Evolutionary conservation across 2,329 filamentous ascomycete species (phyloP), one percentile per base, ranked within the genome.

Genomic region (Penicillium occitanis): DNA sequence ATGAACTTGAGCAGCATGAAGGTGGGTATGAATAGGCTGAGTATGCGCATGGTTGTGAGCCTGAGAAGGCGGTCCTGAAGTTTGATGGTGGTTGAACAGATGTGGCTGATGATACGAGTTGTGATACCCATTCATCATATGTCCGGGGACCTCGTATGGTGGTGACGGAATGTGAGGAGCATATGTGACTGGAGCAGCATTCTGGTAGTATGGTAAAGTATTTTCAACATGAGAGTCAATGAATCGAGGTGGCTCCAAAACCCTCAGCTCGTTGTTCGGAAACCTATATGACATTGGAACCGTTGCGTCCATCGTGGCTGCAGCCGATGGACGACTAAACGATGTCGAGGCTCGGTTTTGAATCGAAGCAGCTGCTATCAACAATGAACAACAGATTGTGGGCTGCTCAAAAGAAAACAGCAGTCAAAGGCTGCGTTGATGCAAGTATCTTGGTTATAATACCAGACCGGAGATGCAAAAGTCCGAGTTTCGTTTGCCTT

Each of bases 241-340:
- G 67, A 78, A 71, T 14, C 77, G 78, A 65, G 77, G 77, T 68
- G 75, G 74, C 37, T 74, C 69, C 68, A 77, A 72, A 17, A 73
- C 71, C 28, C 77, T 74, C 60, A 80, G 70, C 44, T 73, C 71
- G 73, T 79, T 78, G 66, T 72, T 72, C 14, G 77, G 69, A 65
- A 78, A 79, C 51, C 77, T 75, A 68, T 78, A 80, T 35, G 78
- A 74, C 42, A 79, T 75, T 8, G 78, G 77, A 61, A 80, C 77
- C 51, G 75, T 73, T 22, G 78, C 75, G 69, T 80, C 78, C 78
- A 80, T 80, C 58, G 68, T 65, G 68, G 65, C 37, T 35, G 55
- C 48, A 13, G n/a, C 44, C 35, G 35, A 30, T 42, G 40, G 37
- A 35, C 19, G 5, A 44, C 30, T n/a, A 64, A 37, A 63, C 19